phyloP scores from a whole-genome alignment of 2,329 filamentous ascomycete species.

The Neoscytalidium dimidiatum region DNA sequence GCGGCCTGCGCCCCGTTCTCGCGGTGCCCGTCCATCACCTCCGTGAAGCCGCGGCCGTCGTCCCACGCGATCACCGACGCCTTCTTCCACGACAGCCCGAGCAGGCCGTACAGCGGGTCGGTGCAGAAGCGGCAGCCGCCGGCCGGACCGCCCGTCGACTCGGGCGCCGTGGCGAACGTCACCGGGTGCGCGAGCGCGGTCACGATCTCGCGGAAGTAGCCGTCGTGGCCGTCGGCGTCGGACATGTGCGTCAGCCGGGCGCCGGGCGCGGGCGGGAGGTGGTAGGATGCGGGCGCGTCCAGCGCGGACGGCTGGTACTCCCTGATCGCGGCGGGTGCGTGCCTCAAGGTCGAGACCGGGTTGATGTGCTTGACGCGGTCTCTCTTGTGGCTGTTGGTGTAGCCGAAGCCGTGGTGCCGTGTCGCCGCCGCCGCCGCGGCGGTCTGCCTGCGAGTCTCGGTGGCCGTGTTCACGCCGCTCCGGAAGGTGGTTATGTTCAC shows the following conservation, averaged over 20 bases:
- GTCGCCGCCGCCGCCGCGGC: background rate
- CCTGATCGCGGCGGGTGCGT: background rate
- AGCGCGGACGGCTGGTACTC: background rate
- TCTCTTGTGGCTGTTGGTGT: background rate
- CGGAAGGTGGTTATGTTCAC: background rate
- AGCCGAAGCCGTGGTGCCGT: background rate
- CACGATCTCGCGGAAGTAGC: conserved; percentile 31
- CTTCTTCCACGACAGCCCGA: conserved; percentile 38
- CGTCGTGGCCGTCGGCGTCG: conserved; percentile 30
- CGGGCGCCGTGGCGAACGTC: conserved; percentile 29
- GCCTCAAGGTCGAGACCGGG: background rate
- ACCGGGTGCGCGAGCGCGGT: conserved; percentile 48
- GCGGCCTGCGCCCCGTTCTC: conserved; percentile 31
- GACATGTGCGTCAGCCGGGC: conserved; percentile 24
- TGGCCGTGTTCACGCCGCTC: background rate
- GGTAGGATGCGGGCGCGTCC: background rate
- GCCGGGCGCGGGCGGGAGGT: background rate
- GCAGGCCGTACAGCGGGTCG: conserved; percentile 41
- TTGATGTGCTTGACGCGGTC: conserved; percentile 1
- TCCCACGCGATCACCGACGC: conserved; percentile 39
- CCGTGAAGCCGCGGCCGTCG: conserved; percentile 39
- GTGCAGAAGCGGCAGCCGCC: conserved; percentile 46
- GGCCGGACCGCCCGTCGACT: background rate
- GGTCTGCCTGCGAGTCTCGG: background rate
- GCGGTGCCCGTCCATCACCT: conserved; percentile 41